phyloP scores from a whole-genome alignment of 306 rosid species.

The Gillenia trifoliata region DNA sequence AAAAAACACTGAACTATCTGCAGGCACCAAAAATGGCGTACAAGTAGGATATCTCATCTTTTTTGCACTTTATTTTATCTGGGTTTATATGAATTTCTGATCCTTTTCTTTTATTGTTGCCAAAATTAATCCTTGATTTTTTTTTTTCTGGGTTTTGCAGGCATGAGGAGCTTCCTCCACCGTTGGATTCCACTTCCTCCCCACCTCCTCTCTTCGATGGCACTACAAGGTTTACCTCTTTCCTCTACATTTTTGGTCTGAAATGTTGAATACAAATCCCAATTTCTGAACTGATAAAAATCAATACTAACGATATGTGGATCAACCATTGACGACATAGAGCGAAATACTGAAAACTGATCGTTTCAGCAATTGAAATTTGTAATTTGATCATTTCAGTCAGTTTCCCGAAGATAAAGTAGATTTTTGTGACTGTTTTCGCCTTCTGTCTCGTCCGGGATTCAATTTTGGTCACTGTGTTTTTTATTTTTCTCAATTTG shows the following conservation, averaged over 20 bases:
- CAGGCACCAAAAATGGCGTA: constrained; percentile 32
- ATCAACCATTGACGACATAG: no score
- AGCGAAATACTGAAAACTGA: background rate
- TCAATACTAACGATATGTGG: no score
- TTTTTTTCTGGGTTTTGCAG: constrained; percentile 14
- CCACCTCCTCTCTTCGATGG: constrained; percentile 83
- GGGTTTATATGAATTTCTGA: background rate
- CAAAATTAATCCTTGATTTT: background rate
- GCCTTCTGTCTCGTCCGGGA: background rate
- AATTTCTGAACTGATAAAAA: no score
- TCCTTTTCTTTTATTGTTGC: background rate
- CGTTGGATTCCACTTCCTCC: constrained; percentile 47
- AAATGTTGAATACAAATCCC: no score
- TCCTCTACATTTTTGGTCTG: background rate
- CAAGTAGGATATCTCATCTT: constrained; percentile 20
- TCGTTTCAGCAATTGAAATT: background rate
- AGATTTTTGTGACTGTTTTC: background rate
- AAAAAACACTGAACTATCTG: background rate
- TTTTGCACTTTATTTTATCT: background rate
- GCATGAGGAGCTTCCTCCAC: constrained; percentile 35
- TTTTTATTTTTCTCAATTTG: background rate
- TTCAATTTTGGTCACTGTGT: no score
- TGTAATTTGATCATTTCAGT: background rate
- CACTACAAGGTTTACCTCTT: constrained; percentile 56
- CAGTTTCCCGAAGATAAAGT: no score